Conservation (phyloP, 257 asterid species). For the Salvia splendens region DNA sequence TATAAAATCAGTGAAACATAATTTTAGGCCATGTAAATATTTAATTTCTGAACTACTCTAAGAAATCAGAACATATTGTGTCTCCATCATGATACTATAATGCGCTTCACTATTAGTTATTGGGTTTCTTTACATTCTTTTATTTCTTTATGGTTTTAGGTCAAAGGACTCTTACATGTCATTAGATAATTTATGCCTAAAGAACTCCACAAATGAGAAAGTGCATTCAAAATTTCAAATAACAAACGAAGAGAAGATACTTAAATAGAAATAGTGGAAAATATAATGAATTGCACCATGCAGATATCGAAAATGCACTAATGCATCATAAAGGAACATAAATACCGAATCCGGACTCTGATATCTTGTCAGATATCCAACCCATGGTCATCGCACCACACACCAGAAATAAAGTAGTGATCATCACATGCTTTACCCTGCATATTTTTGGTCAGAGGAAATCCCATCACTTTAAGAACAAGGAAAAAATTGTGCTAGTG, state of each 20-base stretch:
- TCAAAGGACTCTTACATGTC: neutral
- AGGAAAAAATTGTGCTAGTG: neutral
- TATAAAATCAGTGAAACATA: constrained; percentile 26
- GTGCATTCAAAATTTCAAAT: neutral
- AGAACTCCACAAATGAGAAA: neutral
- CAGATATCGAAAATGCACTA: constrained; percentile 2
- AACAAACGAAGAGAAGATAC: constrained; percentile 1
- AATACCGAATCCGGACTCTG: constrained; percentile 96
- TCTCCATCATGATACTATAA: neutral
- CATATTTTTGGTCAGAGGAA: constrained; percentile 27
- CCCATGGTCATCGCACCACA: constrained; percentile 96
- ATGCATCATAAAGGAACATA: neutral
- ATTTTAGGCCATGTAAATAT: constrained; percentile 5
- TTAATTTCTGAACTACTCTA: neutral
- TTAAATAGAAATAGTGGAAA: constrained; percentile 8
- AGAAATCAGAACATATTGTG: constrained; percentile 8
- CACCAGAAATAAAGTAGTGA: constrained; percentile 74
- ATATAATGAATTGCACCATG: constrained; percentile 1
- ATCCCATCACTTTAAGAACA: neutral
- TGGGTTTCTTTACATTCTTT: neutral
- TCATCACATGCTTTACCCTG: constrained; percentile 87
- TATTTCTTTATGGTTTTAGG: neutral
- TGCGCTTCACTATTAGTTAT: constrained; percentile 13
- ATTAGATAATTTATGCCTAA: neutral
- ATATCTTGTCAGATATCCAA: constrained; percentile 89